These are phyloP conservation scores for Przewalskia tangutica DNA, from an alignment of 257 asterid genomes.

Conservation along the genomic window DNA sequence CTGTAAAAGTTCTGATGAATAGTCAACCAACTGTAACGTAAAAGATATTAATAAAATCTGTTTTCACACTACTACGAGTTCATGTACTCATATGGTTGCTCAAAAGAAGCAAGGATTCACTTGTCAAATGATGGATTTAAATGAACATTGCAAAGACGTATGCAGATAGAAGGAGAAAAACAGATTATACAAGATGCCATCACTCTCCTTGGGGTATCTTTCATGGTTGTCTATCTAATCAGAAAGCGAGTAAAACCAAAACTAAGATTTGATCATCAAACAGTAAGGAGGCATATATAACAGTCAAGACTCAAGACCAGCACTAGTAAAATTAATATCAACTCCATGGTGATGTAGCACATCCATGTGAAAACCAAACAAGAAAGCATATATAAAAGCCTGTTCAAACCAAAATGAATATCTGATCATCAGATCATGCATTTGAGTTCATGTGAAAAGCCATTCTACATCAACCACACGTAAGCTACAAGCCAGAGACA, in stretches of 20 bases:
- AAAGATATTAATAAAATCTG: background rate
- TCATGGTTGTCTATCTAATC: background rate
- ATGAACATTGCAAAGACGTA: background rate
- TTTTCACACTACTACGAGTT: background rate
- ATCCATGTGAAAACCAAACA: background rate
- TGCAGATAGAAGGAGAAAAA: background rate
- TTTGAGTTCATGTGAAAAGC: background rate
- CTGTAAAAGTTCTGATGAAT: slow-evolving; percentile 20
- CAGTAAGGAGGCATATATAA: background rate
- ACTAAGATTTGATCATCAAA: background rate
- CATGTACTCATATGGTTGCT: background rate
- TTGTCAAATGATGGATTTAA: background rate
- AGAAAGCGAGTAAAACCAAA: background rate
- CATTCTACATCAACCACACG: background rate
- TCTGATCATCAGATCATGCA: background rate
- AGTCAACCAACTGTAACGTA: background rate
- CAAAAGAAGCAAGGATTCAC: background rate
- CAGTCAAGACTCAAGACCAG: no score
- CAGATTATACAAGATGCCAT: background rate
- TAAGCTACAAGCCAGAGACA: background rate
- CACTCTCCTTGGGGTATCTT: background rate
- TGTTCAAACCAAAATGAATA: background rate
- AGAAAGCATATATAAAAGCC: background rate
- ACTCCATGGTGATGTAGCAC: background rate
- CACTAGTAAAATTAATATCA: background rate